A percentile compares a stretch with the other conserved stretches of the same genome.
These are phyloP conservation scores for Tolypocladium amazonense DNA, from an alignment of 2,329 filamentous ascomycete species.

Conservation along the genomic window DNA sequence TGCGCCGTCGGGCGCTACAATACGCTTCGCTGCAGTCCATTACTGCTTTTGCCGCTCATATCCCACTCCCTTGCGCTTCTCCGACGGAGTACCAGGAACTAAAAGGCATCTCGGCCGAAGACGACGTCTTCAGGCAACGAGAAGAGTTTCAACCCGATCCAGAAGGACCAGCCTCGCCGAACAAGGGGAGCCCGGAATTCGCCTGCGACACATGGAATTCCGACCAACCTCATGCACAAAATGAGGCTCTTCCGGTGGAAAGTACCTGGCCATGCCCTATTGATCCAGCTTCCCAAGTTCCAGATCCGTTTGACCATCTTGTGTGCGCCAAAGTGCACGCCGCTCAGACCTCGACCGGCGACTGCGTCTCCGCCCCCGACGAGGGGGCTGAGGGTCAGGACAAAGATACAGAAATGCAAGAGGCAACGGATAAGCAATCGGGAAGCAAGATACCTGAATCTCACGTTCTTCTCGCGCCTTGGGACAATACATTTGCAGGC, in stretches of 20 bases:
- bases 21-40: constrained; percentile 2
- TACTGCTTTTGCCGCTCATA: background rate
- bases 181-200: background rate
- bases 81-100: background rate
- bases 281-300: no score
- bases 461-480: background rate
- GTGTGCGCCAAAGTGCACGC: no score
- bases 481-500: background rate
- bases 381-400: background rate
- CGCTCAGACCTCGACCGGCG: no score
- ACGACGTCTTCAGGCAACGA: background rate
- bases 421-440: background rate
- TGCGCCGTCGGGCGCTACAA: constrained; percentile 3
- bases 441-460: background rate
- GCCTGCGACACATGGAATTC: background rate
- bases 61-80: background rate
- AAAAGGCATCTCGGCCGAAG: background rate
- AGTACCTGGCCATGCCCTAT: background rate
- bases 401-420: background rate
- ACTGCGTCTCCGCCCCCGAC: background rate
- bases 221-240: background rate
- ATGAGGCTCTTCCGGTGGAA: background rate
- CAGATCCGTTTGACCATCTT: no score
- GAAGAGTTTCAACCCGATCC: background rate
- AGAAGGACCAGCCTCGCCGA: background rate